These are phyloP conservation scores for Scedosporium minutisporum DNA, from an alignment of 2,329 filamentous ascomycete genomes.

Conservation along the genomic window DNA sequence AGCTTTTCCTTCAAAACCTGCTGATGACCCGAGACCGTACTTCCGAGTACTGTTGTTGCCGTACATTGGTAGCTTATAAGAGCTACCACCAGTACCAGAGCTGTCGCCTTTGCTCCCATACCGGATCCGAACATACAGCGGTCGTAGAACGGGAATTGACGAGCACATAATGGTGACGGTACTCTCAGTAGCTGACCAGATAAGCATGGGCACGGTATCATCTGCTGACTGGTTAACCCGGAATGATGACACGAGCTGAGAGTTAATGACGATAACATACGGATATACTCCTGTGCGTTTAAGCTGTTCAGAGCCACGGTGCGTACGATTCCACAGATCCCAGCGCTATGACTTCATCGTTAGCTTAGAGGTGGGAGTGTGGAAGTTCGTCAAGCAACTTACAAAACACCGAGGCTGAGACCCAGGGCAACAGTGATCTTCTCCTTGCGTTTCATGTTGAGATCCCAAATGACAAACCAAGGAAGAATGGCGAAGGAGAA, in stretches of 20 bases:
- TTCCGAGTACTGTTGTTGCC: not conserved
- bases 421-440: constrained; percentile 32
- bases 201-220: constrained; percentile 12
- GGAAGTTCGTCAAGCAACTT: constrained; percentile 9
- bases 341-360: constrained; percentile 13
- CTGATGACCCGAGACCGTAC: not conserved
- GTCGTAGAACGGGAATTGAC: constrained; percentile 10
- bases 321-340: constrained; percentile 19
- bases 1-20: not conserved
- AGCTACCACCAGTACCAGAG: not conserved
- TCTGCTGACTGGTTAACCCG: constrained; percentile 3
- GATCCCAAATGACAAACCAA: constrained; percentile 32
- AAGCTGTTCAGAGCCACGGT: constrained; percentile 19
- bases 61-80: not conserved
- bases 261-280: constrained; percentile 3
- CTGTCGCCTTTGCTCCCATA: not conserved
- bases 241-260: not conserved
- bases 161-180: constrained; percentile 12
- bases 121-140: not conserved
- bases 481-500: constrained; percentile 31
- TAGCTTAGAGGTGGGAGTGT: not conserved
- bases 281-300: constrained; percentile 14
- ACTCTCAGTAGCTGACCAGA: constrained; percentile 13
- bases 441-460: constrained; percentile 34
- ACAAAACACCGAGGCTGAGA: constrained; percentile 33